Conservation (phyloP, 2,329 filamentous ascomycete genomes). For the Colletotrichum scovillei region DNA sequence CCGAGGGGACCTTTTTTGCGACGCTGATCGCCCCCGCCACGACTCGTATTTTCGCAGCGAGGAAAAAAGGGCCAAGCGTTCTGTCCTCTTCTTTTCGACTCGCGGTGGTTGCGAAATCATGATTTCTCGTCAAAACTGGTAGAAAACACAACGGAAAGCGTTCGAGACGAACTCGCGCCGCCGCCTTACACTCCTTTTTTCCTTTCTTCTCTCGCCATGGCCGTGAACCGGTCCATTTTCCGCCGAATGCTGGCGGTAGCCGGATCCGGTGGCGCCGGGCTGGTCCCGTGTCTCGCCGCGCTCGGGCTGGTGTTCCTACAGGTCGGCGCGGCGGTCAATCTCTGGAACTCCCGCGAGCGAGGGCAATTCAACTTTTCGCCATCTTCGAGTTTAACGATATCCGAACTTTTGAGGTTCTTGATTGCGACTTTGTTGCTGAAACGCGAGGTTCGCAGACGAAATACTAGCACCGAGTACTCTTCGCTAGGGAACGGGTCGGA, state of each 20-base stretch:
- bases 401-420: slow-evolving; percentile 43
- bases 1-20: neutral
- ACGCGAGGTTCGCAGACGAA: slow-evolving; percentile 37
- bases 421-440: slow-evolving; percentile 43
- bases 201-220: neutral
- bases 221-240: neutral
- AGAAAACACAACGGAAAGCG: slow-evolving; percentile 1
- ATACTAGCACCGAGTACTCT: slow-evolving; percentile 22
- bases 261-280: slow-evolving; percentile 24
- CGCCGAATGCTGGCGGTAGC: slow-evolving; percentile 21
- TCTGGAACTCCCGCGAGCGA: slow-evolving; percentile 42
- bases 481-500: slow-evolving; percentile 10
- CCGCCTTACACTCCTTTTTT: neutral
- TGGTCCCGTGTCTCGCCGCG: slow-evolving; percentile 41
- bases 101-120: slow-evolving; percentile 10
- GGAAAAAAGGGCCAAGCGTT: neutral
- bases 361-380: slow-evolving; percentile 44
- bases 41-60: slow-evolving; percentile 12
- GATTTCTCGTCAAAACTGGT: neutral
- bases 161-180: neutral
- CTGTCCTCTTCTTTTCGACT: slow-evolving; percentile 1
- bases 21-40: slow-evolving; percentile 16
- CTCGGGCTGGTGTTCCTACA: slow-evolving; percentile 47
- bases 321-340: slow-evolving; percentile 46
- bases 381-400: slow-evolving; percentile 44